phyloP scores from a whole-genome alignment of 2,329 filamentous ascomycete species.

The Stachybotrys echinatus region DNA sequence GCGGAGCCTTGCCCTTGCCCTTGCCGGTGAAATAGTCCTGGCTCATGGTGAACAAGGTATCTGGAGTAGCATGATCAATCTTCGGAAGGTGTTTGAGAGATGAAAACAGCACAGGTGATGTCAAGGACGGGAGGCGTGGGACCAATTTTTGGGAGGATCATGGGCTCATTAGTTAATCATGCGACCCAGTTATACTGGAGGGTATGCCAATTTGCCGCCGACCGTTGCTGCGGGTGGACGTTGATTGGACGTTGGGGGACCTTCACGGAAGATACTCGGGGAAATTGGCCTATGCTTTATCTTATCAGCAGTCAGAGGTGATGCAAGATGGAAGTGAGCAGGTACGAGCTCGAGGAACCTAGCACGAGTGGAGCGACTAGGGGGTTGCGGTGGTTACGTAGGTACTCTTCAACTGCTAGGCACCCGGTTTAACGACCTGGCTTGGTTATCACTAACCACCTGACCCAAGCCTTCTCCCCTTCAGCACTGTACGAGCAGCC shows the following conservation, averaged over 20 bases:
- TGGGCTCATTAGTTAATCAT: conserved; percentile 10
- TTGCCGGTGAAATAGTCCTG: conserved; percentile 46
- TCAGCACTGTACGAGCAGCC: not conserved
- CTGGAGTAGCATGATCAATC: conserved; percentile 28
- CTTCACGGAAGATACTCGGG: conserved; percentile 16
- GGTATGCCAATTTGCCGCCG: conserved; percentile 22
- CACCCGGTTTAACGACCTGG: not conserved
- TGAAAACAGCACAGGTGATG: conserved; percentile 11
- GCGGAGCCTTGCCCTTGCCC: conserved; percentile 41
- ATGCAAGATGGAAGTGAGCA: too few relatives aligned
- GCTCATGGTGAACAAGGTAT: conserved; percentile 44
- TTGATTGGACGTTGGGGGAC: conserved; percentile 19
- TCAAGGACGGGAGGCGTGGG: conserved; percentile 12
- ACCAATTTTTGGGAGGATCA: conserved; percentile 10
- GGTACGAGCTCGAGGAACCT: not conserved
- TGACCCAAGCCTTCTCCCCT: not conserved
- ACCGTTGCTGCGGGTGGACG: conserved; percentile 12
- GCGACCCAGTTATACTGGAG: conserved; percentile 24
- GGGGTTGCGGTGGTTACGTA: conserved; percentile 1
- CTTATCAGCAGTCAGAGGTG: too few relatives aligned
- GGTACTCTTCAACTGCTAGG: not conserved
- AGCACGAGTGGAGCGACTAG: not conserved
- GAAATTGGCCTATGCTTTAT: conserved; percentile 13
- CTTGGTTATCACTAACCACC: not conserved
- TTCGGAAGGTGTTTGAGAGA: conserved; percentile 6